Conservation (phyloP, 169 alveolate species). For the Hepatocystis sp. region DNA sequence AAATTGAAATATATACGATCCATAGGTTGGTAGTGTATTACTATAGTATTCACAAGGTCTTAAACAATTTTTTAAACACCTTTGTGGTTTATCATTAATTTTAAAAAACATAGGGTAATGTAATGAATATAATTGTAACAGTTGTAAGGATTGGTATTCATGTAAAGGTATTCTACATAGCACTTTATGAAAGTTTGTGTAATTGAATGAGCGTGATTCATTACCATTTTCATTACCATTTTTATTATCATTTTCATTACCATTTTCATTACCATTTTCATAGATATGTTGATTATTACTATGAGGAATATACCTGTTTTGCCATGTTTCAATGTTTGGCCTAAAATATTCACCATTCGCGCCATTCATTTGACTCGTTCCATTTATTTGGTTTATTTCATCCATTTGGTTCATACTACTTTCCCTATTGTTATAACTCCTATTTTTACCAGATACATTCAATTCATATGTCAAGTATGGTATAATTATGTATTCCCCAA, state of each 20-base stretch:
- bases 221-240: slow-evolving; percentile 1
- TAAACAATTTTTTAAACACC: slow-evolving; percentile 30
- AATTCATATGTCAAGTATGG: slow-evolving; percentile 65
- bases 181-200: slow-evolving; percentile 31
- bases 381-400: neutral
- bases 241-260: neutral
- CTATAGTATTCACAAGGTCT: slow-evolving; percentile 63
- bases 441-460: slow-evolving; percentile 5
- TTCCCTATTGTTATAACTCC: neutral
- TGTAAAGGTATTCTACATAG: slow-evolving; percentile 66
- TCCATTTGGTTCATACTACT: neutral
- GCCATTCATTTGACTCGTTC: too few relatives aligned
- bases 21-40: slow-evolving; percentile 57
- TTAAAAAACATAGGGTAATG: slow-evolving; percentile 76
- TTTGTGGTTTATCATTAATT: slow-evolving; percentile 55
- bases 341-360: too few relatives aligned
- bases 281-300: slow-evolving; percentile 1
- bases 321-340: too few relatives aligned
- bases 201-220: slow-evolving; percentile 3
- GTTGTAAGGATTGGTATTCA: slow-evolving; percentile 67
- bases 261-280: neutral
- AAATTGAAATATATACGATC: slow-evolving; percentile 73
- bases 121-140: slow-evolving; percentile 63
- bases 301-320: too few relatives aligned
- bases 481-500: slow-evolving; percentile 70